Percentiles rank a stretch among this genome's conserved stretches.
Conservation (phyloP, 2,329 filamentous ascomycete genomes). For the Bisporella sp. region DNA sequence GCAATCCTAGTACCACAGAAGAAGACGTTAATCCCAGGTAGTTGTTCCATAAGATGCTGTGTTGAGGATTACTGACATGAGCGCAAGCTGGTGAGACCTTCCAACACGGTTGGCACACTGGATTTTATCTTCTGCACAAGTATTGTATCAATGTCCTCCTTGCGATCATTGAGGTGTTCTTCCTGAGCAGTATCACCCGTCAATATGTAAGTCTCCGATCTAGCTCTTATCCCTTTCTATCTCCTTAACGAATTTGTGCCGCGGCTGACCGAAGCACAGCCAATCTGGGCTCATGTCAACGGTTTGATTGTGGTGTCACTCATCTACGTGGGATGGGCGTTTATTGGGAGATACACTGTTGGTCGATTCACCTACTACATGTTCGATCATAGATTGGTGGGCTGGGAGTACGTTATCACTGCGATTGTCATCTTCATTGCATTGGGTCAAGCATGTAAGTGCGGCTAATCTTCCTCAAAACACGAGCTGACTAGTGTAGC, state of each 20-base stretch:
- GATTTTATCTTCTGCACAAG: constrained; percentile 22
- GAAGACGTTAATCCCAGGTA: constrained; percentile 16
- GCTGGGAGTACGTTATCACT: constrained; percentile 20
- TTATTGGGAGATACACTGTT: constrained; percentile 20
- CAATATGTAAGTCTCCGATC: constrained; percentile 18
- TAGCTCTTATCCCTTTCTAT: constrained; percentile 6
- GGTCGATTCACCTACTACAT: constrained; percentile 25
- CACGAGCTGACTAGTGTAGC: not conserved
- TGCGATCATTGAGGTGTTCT: constrained; percentile 26
- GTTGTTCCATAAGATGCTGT: not conserved
- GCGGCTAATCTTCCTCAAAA: not conserved
- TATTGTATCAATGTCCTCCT: constrained; percentile 22
- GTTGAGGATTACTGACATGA: too few species aligned
- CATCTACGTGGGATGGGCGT: constrained; percentile 25
- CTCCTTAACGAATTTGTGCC: too few species aligned
- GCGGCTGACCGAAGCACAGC: constrained; percentile 9
- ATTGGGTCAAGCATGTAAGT: constrained; percentile 19
- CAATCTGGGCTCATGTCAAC: constrained; percentile 16
- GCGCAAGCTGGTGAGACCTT: too few species aligned
- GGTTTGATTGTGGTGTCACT: constrained; percentile 17
- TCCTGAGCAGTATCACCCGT: constrained; percentile 26
- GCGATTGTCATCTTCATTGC: constrained; percentile 15
- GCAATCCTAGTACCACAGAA: constrained; percentile 21
- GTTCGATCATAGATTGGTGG: constrained; percentile 22
- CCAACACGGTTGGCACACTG: too few species aligned